These are phyloP conservation scores for Eleusine indica DNA, from an alignment of 176 grass and related monocot genomes.

Conservation along the genomic window DNA sequence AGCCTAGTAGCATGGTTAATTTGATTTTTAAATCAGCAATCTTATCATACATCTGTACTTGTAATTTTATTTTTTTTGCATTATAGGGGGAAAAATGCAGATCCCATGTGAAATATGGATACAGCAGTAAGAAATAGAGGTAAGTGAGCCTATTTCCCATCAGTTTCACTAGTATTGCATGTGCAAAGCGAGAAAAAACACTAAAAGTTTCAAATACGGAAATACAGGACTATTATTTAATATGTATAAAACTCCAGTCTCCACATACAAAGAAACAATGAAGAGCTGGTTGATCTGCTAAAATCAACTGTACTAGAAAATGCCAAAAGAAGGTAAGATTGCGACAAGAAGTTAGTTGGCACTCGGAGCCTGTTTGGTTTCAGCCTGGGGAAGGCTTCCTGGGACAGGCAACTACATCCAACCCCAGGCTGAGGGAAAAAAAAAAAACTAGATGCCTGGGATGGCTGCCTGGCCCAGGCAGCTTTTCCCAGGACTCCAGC, in stretches of 20 bases:
- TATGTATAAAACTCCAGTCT: not conserved
- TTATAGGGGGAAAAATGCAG: not conserved
- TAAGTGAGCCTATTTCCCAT: not conserved
- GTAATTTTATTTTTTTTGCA: not conserved
- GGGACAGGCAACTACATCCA: too few relatives aligned
- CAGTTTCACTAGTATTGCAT: not conserved
- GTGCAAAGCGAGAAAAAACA: not conserved
- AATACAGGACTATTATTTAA: not conserved
- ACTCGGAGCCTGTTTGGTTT: too few relatives aligned
- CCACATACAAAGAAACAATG: not conserved
- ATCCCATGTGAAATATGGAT: not conserved
- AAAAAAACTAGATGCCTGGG: too few relatives aligned
- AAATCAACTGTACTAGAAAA: not conserved
- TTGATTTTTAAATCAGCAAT: slow-evolving; percentile 17
- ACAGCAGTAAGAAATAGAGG: not conserved
- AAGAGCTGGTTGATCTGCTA: not conserved
- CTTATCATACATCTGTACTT: not conserved
- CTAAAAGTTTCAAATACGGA: not conserved
- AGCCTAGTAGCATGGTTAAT: not conserved
- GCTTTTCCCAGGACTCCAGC: too few relatives aligned
- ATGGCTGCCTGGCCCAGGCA: too few relatives aligned
- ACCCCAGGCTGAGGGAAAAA: too few relatives aligned
- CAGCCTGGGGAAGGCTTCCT: too few relatives aligned
- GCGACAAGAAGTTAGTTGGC: not conserved
- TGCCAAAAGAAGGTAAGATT: not conserved